Conservation (phyloP, 164 flowering plant species). For the Chloranthus sessilifolius region DNA sequence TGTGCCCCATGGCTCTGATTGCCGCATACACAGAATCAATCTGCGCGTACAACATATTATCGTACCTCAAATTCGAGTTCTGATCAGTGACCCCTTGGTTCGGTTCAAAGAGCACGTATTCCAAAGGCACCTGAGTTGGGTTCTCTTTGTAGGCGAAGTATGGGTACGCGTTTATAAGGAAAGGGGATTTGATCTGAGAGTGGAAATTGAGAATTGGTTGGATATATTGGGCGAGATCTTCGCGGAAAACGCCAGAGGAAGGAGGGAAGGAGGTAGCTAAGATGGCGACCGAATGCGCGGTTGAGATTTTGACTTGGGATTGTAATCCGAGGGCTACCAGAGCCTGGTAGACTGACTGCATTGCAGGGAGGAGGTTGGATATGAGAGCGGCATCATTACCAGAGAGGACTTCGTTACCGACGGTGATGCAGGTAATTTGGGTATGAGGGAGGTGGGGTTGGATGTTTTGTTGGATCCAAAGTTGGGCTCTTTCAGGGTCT, state of each 20-base stretch:
- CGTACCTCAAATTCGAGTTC: constrained; percentile 59
- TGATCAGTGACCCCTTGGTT: constrained; percentile 52
- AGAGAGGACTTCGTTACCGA: constrained; percentile 72
- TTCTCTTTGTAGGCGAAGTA: constrained; percentile 75
- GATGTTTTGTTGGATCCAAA: constrained; percentile 52
- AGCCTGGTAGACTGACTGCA: constrained; percentile 53
- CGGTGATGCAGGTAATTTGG: constrained; percentile 49
- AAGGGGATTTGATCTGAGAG: constrained; percentile 57
- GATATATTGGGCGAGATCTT: constrained; percentile 44
- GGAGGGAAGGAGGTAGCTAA: constrained; percentile 72
- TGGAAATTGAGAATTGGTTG: constrained; percentile 61
- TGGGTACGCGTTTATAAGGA: constrained; percentile 86
- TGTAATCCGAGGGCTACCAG: constrained; percentile 50
- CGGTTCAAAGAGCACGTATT: constrained; percentile 66
- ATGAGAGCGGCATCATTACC: constrained; percentile 27
- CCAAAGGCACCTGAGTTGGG: constrained; percentile 42
- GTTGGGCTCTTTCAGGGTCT: constrained; percentile 45
- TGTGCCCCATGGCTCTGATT: constrained; percentile 68
- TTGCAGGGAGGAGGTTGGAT: constrained; percentile 61
- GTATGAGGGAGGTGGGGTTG: constrained; percentile 49
- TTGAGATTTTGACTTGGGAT: constrained; percentile 52
- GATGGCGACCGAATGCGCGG: constrained; percentile 67
- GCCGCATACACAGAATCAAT: constrained; percentile 88
- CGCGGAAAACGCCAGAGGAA: constrained; percentile 61
- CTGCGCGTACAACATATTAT: constrained; percentile 94